Evolutionary conservation across 2,329 filamentous ascomycete genomes (phyloP), one percentile per base, ranked within the genome.

Genomic region (Pseudogymnoascus sp.): DNA sequence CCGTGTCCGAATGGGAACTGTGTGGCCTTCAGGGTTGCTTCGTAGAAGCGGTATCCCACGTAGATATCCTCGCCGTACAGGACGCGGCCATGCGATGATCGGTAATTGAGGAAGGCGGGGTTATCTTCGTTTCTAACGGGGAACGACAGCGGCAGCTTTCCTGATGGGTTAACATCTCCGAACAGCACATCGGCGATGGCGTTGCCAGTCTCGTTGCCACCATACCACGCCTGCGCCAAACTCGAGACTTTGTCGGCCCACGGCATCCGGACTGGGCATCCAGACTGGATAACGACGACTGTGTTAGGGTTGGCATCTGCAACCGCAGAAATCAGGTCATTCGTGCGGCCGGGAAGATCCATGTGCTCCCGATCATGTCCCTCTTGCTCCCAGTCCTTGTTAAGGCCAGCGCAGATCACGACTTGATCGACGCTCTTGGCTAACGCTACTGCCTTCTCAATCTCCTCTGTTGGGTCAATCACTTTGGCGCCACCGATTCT

Each of bases 391-490:
- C 72, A 75, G 53, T 76, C 72, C 16, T 56, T 56, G 49, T 91
- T 92, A 53, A 93, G 81, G 1, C 90, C 90, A 1, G 86, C 86
- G 70, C 89, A 89, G 62, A 93, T 78, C 65, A 95, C 80, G 56
- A 92, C 90, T 70, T 92, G 87, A 61, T 93, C 89, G 1, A 87
- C 86, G 38, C 82, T 79, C 71, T 80, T 82, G 31, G 90, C 90
- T 5, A 88, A 78, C 34, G 82, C 78, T 0, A 89, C 87, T 0
- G 90, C 89, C 63, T 85, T 80, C 42, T 80, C 75, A 62, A 91
- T 86, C 69, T 87, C 83, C n/a, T 80, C 79, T 64, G 82, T 73
- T 49, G 80, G 75, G 66, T 84, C 79, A 38, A 86, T 80, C 28
- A 82, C 78, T 66, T 80, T 81, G 73, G 79, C 82, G n/a, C 81